Evolutionary conservation across 2,329 filamentous ascomycete species (phyloP).

Genomic region (Laburnicola sp.): DNA sequence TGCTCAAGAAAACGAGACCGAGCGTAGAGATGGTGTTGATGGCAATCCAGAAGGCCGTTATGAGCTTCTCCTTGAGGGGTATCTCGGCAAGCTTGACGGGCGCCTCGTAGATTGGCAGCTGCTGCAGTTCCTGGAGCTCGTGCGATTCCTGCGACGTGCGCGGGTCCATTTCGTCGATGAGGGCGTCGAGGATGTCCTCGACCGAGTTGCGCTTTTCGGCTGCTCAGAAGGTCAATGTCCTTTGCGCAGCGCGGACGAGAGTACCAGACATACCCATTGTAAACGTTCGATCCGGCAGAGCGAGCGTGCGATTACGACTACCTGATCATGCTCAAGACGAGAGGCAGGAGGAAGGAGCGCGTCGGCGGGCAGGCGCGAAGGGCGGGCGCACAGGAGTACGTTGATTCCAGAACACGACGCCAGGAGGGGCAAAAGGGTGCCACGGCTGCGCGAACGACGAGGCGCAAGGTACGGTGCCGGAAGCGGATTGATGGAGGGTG

Average conservation of each 20-base stretch:
- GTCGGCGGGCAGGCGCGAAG: background rate
- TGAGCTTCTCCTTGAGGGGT: constrained; percentile 42
- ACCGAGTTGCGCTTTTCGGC: constrained; percentile 45
- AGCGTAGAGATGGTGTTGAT: constrained; percentile 51
- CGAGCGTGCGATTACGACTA: constrained; percentile 3
- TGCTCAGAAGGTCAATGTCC: constrained; percentile 27
- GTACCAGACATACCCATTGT: constrained; percentile 1
- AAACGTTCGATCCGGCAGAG: background rate
- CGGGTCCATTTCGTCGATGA: constrained; percentile 44
- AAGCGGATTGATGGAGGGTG: background rate
- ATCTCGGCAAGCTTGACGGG: constrained; percentile 29
- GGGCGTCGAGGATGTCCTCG: no score
- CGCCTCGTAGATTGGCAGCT: constrained; percentile 43
- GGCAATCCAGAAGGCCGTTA: constrained; percentile 47
- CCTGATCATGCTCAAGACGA: background rate
- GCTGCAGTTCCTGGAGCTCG: constrained; percentile 9
- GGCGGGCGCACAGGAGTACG: background rate
- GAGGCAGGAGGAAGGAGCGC: background rate
- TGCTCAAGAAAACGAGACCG: constrained; percentile 51
- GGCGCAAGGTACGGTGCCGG: background rate
- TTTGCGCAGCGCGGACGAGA: constrained; percentile 1
- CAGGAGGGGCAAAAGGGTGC: background rate
- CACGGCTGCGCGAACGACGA: no score
- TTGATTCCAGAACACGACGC: background rate
- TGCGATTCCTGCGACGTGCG: constrained; percentile 33